Conservation (phyloP, 2,329 filamentous ascomycete species). For the Aspergillus puulaauensis region DNA sequence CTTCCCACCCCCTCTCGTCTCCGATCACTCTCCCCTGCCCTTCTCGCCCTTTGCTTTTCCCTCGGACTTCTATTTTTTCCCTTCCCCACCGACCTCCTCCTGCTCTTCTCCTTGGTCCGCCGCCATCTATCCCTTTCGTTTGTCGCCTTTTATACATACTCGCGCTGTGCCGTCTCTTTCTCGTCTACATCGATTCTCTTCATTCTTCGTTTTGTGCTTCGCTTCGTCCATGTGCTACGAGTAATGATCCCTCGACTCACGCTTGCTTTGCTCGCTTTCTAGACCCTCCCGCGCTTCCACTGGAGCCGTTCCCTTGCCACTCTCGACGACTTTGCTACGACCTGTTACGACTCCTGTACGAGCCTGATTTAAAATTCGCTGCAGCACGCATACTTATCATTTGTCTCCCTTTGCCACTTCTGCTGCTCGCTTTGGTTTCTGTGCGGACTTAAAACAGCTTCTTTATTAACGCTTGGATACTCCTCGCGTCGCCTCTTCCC, state of each 20-base stretch:
- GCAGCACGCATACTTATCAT: constrained; percentile 12
- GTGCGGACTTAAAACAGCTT: neutral
- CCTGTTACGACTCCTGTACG: constrained; percentile 23
- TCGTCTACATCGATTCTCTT: constrained; percentile 1
- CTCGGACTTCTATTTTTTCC: constrained; percentile 24
- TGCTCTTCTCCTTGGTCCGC: constrained; percentile 24
- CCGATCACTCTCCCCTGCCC: constrained; percentile 18
- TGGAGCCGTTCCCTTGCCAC: constrained; percentile 3
- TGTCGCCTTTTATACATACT: constrained; percentile 27
- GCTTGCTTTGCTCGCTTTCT: constrained; percentile 14
- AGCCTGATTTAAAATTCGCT: constrained; percentile 16
- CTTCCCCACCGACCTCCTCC: constrained; percentile 15
- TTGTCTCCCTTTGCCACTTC: constrained; percentile 3
- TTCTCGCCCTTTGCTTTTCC: constrained; percentile 20
- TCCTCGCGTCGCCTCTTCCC: constrained; percentile 25
- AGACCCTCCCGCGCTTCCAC: constrained; percentile 11
- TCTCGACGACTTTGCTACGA: constrained; percentile 32
- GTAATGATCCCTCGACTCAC: constrained; percentile 19
- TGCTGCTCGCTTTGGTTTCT: neutral
- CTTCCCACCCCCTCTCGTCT: constrained; percentile 14
- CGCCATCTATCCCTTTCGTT: constrained; percentile 23
- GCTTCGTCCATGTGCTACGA: constrained; percentile 12
- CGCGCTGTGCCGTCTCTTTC: constrained; percentile 7
- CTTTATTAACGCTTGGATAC: constrained; percentile 20
- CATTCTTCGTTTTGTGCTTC: constrained; percentile 10